These are phyloP conservation scores for Pseudogymnoascus verrucosus DNA, from an alignment of 2,329 filamentous ascomycete genomes.

Conservation along the genomic window DNA sequence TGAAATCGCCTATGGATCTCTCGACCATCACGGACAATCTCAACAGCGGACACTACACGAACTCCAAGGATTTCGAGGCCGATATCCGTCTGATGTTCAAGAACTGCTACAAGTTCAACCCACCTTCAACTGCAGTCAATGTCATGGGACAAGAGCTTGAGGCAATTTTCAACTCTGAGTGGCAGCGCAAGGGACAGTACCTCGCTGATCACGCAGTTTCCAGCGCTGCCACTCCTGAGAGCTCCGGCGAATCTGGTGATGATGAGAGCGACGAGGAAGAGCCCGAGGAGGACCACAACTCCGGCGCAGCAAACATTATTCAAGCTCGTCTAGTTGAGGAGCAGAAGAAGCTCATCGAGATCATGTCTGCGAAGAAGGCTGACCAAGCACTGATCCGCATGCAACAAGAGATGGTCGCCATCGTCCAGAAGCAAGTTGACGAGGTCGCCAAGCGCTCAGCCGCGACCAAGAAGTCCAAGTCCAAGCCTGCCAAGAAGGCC, in stretches of 20 bases:
- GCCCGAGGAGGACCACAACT: constrained; percentile 40
- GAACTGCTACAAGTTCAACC: constrained; percentile 92
- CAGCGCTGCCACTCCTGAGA: constrained; percentile 52
- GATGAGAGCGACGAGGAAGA: constrained; percentile 55
- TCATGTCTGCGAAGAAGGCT: constrained; percentile 42
- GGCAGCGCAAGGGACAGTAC: constrained; percentile 74
- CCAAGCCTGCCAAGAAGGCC: constrained; percentile 32
- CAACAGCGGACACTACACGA: constrained; percentile 69
- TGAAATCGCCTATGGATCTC: constrained; percentile 96
- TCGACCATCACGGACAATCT: constrained; percentile 73
- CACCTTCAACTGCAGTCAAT: constrained; percentile 66
- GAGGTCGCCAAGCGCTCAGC: constrained; percentile 48
- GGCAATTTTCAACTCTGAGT: constrained; percentile 64
- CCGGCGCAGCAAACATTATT: constrained; percentile 26
- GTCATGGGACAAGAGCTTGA: constrained; percentile 64
- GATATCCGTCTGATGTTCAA: constrained; percentile 76
- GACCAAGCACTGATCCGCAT: constrained; percentile 47
- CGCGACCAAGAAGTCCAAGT: constrained; percentile 49
- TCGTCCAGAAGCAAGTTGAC: constrained; percentile 53
- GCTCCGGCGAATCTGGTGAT: constrained; percentile 64
- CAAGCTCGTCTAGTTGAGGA: constrained; percentile 45
- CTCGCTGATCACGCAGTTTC: constrained; percentile 65
- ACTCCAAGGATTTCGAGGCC: constrained; percentile 74
- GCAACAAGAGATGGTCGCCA: constrained; percentile 52
- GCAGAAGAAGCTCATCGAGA: constrained; percentile 47